These are phyloP conservation scores for Mycotypha africana DNA, from an alignment of 371 early-diverging fungal genomes.

Conservation along the genomic window DNA sequence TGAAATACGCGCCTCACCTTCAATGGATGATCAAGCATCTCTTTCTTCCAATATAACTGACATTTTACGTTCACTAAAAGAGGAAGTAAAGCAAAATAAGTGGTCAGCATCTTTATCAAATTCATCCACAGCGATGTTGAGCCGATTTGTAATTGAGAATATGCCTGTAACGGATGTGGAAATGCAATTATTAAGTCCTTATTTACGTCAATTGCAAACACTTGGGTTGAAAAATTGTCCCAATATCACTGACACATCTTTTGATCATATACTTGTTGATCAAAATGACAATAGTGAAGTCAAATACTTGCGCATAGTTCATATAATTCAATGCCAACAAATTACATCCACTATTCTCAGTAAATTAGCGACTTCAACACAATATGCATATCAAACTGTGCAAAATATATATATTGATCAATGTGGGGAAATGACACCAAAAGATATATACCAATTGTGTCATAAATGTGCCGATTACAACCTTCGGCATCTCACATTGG, in stretches of 20 bases:
- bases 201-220: too few species aligned
- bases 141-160: conserved; percentile 12
- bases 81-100: too few species aligned
- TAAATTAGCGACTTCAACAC: not conserved
- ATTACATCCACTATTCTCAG: conserved; percentile 4
- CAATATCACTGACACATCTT: not conserved
- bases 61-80: too few species aligned
- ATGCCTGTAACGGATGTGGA: conserved; percentile 1
- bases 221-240: too few species aligned
- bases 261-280: not conserved
- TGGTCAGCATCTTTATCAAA: too few species aligned
- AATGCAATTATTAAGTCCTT: too few species aligned
- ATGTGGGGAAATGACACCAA: conserved; percentile 11
- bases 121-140: too few species aligned
- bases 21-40: too few species aligned
- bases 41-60: too few species aligned
- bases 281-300: not conserved
- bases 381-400: not conserved
- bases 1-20: conserved; percentile 19
- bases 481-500: not conserved
- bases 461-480: not conserved
- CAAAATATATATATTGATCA: conserved; percentile 11
- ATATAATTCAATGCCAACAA: conserved; percentile 4
- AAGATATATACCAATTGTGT: conserved; percentile 14
- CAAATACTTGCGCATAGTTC: not conserved